These are phyloP conservation scores for Stenogyne calaminthoides DNA, from an alignment of 305 asterid species.

Conservation along the genomic window DNA sequence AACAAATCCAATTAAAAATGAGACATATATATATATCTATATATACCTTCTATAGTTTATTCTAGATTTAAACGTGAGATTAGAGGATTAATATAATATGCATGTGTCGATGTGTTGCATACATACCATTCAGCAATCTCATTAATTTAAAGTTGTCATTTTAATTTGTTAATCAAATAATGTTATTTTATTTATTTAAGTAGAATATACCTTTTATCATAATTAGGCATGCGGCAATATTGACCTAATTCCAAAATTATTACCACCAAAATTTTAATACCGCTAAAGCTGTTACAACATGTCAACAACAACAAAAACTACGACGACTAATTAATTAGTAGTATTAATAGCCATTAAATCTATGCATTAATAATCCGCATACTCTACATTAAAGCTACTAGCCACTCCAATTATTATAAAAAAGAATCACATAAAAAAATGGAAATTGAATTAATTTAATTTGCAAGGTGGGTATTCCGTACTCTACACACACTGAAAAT, in stretches of 20 bases:
- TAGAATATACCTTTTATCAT: background rate
- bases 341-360: background rate
- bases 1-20: background rate
- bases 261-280: background rate
- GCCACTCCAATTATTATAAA: background rate
- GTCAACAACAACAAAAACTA: background rate
- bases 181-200: background rate
- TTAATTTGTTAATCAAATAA: too few relatives aligned
- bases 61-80: background rate
- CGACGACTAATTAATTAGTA: background rate
- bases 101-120: too few relatives aligned
- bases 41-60: background rate
- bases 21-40: too few relatives aligned
- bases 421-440: background rate
- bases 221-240: slow-evolving; percentile 9
- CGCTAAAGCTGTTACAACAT: slow-evolving; percentile 31
- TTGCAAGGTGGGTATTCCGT: background rate
- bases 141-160: too few relatives aligned
- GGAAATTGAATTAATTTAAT: background rate
- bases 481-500: slow-evolving; percentile 12
- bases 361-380: slow-evolving; percentile 29
- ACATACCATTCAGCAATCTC: too few relatives aligned
- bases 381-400: slow-evolving; percentile 24
- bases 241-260: slow-evolving; percentile 17
- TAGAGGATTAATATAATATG: too few relatives aligned